Evolutionary conservation across 2,329 filamentous ascomycete genomes (phyloP).

Genomic region (Fusarium fujikuroi): DNA sequence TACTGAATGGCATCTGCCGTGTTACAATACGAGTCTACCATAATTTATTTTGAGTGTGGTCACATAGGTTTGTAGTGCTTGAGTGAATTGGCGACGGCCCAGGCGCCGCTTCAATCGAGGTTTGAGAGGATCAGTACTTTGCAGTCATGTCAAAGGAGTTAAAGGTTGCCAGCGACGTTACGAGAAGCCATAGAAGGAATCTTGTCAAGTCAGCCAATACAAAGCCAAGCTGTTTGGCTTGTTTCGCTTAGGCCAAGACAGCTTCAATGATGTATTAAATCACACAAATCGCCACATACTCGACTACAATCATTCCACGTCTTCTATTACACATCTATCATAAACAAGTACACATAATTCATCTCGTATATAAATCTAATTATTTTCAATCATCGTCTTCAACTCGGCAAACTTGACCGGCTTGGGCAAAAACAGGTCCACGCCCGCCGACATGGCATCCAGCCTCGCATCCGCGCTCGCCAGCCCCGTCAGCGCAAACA

Average conservation of each 20-base stretch:
- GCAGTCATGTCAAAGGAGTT: rapidly evolving
- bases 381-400: conserved; percentile 47
- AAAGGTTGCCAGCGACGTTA: too few relatives aligned
- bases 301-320: background rate
- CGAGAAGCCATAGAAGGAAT: rapidly evolving
- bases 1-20: rapidly evolving
- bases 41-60: rapidly evolving
- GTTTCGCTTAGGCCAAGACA: background rate
- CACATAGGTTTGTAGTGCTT: background rate
- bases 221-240: rapidly evolving
- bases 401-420: conserved; percentile 58
- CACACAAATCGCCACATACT: too few relatives aligned
- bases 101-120: background rate
- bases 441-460: conserved; percentile 60
- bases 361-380: conserved; percentile 18
- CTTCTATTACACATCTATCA: conserved; percentile 10
- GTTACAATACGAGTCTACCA: rapidly evolving
- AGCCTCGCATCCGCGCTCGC: conserved; percentile 60
- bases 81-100: background rate
- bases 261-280: too few relatives aligned
- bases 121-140: rapidly evolving
- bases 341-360: conserved; percentile 15
- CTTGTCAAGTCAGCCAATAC: rapidly evolving
- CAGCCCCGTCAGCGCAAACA: conserved; percentile 64
- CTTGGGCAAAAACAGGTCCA: conserved; percentile 63